Evolutionary conservation across 2,329 filamentous ascomycete species (phyloP).

Genomic region (Colletotrichum lupini): DNA sequence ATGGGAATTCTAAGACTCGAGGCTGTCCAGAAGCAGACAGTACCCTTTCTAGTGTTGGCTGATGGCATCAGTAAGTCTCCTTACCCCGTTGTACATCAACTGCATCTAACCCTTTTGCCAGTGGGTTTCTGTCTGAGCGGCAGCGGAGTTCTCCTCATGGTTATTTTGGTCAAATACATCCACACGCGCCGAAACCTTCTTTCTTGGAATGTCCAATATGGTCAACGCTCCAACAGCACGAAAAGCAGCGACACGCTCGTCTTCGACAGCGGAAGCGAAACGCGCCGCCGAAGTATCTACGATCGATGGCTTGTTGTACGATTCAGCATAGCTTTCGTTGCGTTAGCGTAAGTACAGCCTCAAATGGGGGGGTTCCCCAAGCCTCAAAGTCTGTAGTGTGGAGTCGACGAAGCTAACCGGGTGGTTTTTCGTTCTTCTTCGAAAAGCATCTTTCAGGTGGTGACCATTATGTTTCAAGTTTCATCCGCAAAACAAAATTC

Average conservation of each 20-base stretch:
- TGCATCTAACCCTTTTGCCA: slow-evolving; percentile 35
- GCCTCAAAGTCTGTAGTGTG: background rate
- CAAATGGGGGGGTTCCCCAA: background rate
- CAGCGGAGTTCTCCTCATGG: slow-evolving; percentile 49
- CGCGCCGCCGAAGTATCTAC: slow-evolving; percentile 49
- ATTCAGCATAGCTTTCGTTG: slow-evolving; percentile 56
- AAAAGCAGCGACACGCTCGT: slow-evolving; percentile 27
- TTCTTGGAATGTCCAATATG: slow-evolving; percentile 47
- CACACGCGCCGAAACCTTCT: slow-evolving; percentile 46
- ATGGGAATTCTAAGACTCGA: slow-evolving; percentile 46
- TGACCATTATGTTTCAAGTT: slow-evolving; percentile 51
- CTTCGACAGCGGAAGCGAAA: slow-evolving; percentile 18
- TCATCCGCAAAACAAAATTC: slow-evolving; percentile 45
- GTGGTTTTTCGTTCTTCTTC: background rate
- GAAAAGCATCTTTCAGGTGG: slow-evolving; percentile 48
- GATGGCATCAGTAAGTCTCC: slow-evolving; percentile 50
- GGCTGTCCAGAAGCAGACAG: slow-evolving; percentile 41
- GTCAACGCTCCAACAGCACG: slow-evolving; percentile 37
- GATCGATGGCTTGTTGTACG: slow-evolving; percentile 57
- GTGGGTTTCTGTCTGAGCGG: slow-evolving; percentile 52
- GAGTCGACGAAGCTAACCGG: background rate
- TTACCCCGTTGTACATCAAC: background rate
- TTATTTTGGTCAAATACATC: slow-evolving; percentile 54
- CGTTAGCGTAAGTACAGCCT: slow-evolving; percentile 47
- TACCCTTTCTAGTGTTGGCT: slow-evolving; percentile 47